phyloP scores from a whole-genome alignment of 1,284 basidiomycete species.

The Ganoderma sinense region DNA sequence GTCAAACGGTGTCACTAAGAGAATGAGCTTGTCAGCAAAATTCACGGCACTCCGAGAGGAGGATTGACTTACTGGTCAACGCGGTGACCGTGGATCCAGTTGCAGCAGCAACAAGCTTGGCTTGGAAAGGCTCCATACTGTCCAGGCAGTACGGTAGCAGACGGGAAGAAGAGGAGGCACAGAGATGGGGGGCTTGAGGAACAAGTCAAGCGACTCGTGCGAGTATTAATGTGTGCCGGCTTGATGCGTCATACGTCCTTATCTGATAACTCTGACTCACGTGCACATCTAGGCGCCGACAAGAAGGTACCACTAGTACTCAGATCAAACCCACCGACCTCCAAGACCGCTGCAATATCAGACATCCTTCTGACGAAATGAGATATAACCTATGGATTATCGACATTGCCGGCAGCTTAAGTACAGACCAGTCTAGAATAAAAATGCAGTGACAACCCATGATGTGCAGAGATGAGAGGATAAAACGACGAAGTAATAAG shows the following conservation, averaged over 20 bases:
- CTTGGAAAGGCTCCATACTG: constrained; percentile 74
- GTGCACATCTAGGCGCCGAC: constrained; percentile 19
- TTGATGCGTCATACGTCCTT: constrained; percentile 32
- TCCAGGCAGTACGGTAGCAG: background rate
- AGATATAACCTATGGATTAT: constrained; percentile 23
- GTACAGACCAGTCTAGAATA: constrained; percentile 34
- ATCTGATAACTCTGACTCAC: constrained; percentile 32
- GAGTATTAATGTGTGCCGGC: no score
- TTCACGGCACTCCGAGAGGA: constrained; percentile 16
- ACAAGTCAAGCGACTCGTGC: constrained; percentile 25
- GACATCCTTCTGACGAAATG: background rate
- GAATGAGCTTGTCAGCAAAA: constrained; percentile 3
- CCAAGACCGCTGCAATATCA: background rate
- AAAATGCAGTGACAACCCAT: constrained; percentile 33
- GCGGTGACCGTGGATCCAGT: constrained; percentile 85
- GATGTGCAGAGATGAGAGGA: constrained; percentile 28
- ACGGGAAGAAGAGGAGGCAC: constrained; percentile 6
- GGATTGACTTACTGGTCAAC: constrained; percentile 70
- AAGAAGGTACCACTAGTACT: no score
- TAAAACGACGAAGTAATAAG: constrained; percentile 23
- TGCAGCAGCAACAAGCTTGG: constrained; percentile 84
- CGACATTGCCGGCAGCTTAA: constrained; percentile 31
- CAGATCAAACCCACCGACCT: background rate
- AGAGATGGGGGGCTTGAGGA: constrained; percentile 6
- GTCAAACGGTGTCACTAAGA: constrained; percentile 94